Evolutionary conservation across 306 rosid genomes (phyloP).

Genomic region (Ammopiptanthus mongolicus): DNA sequence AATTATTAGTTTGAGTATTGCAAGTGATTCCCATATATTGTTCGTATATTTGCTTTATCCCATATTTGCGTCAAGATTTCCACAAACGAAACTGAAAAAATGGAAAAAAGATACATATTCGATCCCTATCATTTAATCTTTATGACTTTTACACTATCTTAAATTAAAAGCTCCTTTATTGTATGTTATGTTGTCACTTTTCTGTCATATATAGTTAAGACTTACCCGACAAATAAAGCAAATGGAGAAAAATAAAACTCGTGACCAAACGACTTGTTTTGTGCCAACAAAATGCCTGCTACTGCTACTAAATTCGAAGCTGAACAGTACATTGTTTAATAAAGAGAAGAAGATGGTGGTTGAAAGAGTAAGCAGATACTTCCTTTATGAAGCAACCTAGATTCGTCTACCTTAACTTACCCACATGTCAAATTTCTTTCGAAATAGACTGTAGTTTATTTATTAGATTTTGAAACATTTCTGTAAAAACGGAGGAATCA

Average conservation of each 20-base stretch:
- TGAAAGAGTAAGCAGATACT: background rate
- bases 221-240: background rate
- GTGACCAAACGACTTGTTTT: background rate
- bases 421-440: background rate
- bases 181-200: conserved; percentile 8
- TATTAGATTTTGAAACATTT: background rate
- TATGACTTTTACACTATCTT: conserved; percentile 24
- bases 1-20: conserved; percentile 28
- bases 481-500: background rate
- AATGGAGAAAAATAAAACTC: background rate
- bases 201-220: conserved; percentile 1
- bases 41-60: conserved; percentile 29
- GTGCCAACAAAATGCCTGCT: background rate
- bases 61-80: conserved; percentile 28
- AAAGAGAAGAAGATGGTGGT: conserved; percentile 3
- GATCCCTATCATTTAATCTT: conserved; percentile 30
- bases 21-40: conserved; percentile 41
- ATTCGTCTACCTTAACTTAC: background rate
- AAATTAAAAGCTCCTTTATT: background rate
- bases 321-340: background rate
- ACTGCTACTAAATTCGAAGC: background rate
- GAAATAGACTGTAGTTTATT: background rate
- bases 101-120: conserved; percentile 24
- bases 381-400: background rate
- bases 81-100: conserved; percentile 21